Base-by-base conservation (phyloP, 2,329 filamentous ascomycete genomes). In the Beauveria bassiana region DNA sequence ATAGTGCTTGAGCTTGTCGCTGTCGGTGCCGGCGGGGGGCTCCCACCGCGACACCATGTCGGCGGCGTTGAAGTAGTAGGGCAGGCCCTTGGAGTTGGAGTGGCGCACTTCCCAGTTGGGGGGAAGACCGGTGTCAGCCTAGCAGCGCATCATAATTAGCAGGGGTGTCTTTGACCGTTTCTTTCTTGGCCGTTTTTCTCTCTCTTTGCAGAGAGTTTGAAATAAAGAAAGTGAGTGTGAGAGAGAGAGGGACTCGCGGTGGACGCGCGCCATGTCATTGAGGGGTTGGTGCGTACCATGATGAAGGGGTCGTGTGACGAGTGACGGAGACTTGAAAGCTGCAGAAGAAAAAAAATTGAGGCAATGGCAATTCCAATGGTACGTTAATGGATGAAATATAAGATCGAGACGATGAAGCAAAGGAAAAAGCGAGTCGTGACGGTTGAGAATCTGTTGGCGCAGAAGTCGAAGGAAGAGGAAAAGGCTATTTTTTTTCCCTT, bases 71-170 rank as follows among this genome's bases (percentile, higher is more conserved):
- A 97, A 98, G 81, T 98, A 99, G 82, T 99, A 99, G 43, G 95
- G 95, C 42, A 98, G 88, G 78, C 96, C 96, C 81, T 97, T 98
- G 76, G 91, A 96, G 81, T 97, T 96, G 75, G 91, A 96, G 79
- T 96, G 91, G 74, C 95, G 91, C 72, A 99, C 91, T 79, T 98
- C 95, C 93, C 93, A 97, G 74, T 87, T 86, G 55, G 86, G 75
- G 65, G 93, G 93, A 65, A 97, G 86, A 73, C 93, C 93, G 68
- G 88, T 87, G 61, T 92, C 89, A 71, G 83, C 78, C 86, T 89
- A 9, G 40, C 24, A n/a, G 12, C 24, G 6, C 12, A 24, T 47
- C 1, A 9, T 5, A 14, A 31, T 52, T 52, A 52, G 49, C 49
- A 5, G 16, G 16, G 5, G 14, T 20, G 26, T n/a, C 1, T 31